Base-by-base conservation (phyloP, 768 basidiomycete species). In the Daedaleopsis sinensis region DNA sequence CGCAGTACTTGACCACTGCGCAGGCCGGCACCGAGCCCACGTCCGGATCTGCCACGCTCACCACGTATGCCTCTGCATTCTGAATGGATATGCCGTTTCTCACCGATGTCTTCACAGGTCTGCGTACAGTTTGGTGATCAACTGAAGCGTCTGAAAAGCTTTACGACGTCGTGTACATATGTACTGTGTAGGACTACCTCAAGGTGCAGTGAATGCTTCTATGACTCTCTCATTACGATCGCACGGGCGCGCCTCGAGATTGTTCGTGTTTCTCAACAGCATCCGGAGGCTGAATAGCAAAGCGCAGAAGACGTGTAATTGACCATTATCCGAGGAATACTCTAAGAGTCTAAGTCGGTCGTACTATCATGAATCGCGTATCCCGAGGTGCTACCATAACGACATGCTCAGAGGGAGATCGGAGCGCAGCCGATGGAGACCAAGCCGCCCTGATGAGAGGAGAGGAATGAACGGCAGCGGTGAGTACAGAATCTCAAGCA, bases 1-100 rank as follows among this genome's bases (percentile, higher is more conserved):
- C 83, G 3, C 81, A 89, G 65, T 89, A 79, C 73, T 76, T 89
- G 55, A 79, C 71, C 39, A 85, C 81, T 13, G 80, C 80, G 1
- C 86, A 89, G 67, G 86, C 79, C 8, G 88, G 88, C 7, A 84
- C 84, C 0, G 88, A 90, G 70, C 82, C 83, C 16, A 87, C 84
- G 0, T 78, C 77, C 12, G 87, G 87, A n/a, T 75, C 76, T 32
- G 85, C 82, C 11, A 80, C 77, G 0, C 72, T 88, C 9, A 79
- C 76, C 0, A 83, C 82, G 87, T 87, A 65, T 68, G 83, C 74
- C 6, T 39, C n/a, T 43, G 24, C 42, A 44, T 21, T 48, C 23
- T 43, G 23, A 16, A 8, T 21, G 51, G 10, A 55, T 47, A 15
- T 32, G 32, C 46, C 15, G 13, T 7, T 15, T 56, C 27, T 61